Base-by-base conservation (phyloP, 176 grass and related monocot species). In the Juncus effusus region DNA sequence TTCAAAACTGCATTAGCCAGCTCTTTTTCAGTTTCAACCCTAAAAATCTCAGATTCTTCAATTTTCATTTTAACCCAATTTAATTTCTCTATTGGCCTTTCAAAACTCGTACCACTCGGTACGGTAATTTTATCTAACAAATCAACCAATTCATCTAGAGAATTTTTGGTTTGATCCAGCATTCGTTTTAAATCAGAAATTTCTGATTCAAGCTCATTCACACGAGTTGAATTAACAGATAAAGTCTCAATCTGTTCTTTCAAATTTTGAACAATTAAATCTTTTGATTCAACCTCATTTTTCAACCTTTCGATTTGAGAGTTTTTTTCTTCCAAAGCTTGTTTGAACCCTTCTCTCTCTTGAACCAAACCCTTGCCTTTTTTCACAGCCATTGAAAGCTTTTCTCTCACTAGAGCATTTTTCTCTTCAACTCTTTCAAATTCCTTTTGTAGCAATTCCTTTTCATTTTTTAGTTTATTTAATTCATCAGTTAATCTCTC, bases 361-460 rank as follows among this genome's bases (percentile, higher is more conserved):
- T 87, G 87, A 79, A 97, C 76, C 64, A 97, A 81, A 59, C 94
- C 88, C 80, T 97, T 97, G 10, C 94, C 94, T 82, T 97, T 97
- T 65, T 92, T 97, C 67, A 92, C 94, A 41, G 94, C 88, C 94
- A 97, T 89, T 54, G 94, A 97, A 9, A 92, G 58, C 52, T 97
- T 97, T 69, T 97, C 94, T 63, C 94, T 97, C 73, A 97, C 72
- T 72, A 97, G 72, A 63, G 82, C 85, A 84, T 78, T 84, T 84
- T 84, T 97, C 73, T 92, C 93, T 66, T 92, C 88, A 52, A 76
- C 77, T 60, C 76, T 62, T 69, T 82, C 94, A 37, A 97, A 65
- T 75, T 92, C 88, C 76, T 82, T 84, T 73, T 89, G 82, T 49
- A 97, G 56, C 8, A 73, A 84, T 10, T 80, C 85, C 45, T 89